These are phyloP conservation scores for Coix lacrymajobi DNA, from an alignment of 176 grass and related monocot species.

Conservation along the genomic window DNA sequence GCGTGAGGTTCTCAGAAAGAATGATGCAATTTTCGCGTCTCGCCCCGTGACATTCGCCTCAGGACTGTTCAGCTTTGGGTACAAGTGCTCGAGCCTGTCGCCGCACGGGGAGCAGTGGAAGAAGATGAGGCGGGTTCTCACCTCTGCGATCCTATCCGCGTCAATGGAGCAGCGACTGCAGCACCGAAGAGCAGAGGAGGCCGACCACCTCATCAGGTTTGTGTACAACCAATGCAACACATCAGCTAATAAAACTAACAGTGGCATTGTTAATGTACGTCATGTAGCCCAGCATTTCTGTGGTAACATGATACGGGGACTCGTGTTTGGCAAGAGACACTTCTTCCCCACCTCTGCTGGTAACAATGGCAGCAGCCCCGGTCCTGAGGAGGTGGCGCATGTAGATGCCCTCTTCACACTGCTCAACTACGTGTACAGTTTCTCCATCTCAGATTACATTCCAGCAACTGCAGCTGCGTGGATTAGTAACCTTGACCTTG, in stretches of 20 bases:
- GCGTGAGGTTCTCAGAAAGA: constrained; percentile 17
- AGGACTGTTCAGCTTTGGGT: not conserved
- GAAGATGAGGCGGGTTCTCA: constrained; percentile 40
- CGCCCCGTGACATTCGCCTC: not conserved
- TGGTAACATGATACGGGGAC: constrained; percentile 22
- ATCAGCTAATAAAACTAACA: not conserved
- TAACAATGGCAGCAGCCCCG: not conserved
- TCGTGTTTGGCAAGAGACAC: not conserved
- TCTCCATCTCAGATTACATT: not conserved
- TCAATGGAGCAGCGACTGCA: not conserved
- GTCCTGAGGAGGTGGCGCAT: not conserved
- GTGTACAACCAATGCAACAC: not conserved
- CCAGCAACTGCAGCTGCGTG: too few species aligned
- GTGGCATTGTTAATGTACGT: not conserved
- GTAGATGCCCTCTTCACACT: not conserved
- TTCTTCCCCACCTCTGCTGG: not conserved
- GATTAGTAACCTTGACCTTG: too few species aligned
- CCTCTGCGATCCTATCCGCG: constrained; percentile 32
- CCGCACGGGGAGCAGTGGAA: constrained; percentile 38
- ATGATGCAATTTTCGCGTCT: not conserved
- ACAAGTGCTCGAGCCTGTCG: not conserved
- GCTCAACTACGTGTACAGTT: not conserved
- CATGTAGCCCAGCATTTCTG: constrained; percentile 11
- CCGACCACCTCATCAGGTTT: too few species aligned
- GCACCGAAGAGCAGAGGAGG: too few species aligned